Evolutionary conservation across 192 early-diverging fungal genomes (phyloP), one percentile per base, ranked within the genome.

Genomic region (Entrophospora sp.): DNA sequence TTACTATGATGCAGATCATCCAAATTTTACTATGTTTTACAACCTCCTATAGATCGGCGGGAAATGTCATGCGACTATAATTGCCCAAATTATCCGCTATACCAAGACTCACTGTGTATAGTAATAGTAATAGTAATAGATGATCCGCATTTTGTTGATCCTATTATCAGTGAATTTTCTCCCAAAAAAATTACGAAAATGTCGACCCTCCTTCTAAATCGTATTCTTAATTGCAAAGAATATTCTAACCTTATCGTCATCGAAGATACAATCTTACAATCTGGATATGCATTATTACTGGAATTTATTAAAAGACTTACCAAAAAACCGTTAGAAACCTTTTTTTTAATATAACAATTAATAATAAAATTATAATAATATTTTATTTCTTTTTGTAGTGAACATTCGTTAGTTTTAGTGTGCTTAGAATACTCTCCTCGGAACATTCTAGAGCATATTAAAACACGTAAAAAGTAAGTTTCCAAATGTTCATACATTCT

Each of bases 231-330:
- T 35, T 24, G 8, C 10, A 56, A 56, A 56, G 53, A 56, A 20
- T 35, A 30, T 20, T 18, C 31, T 20, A 27, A 27, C 0, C 35
- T 56, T 6, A 12, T 56, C 20, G 13, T 56, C 20, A 56, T 56
- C 16, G 31, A 56, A 56, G 53, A 56, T 20, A 56, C 53, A 36
- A 36, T 56, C n/a, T 36, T 35, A 20, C 53, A 56, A 32, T 56
- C 53, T 6, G 53, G 53, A 5, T 56, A 56, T 56, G 9, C 35
- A 35, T 3, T 56, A 56, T 20, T 35, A 32, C 32, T 35, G 13
- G 53, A 56, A 56, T 56, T 56, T 35, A 27, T 56, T 4, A 56
- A 56, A 56, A 20, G 22, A 22, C 8, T 36, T 20, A 32, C 53
- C 32, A 20, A 2, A 5, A 56, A 56, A 8, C 16, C 12, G 45